phyloP scores from a whole-genome alignment of 1,284 basidiomycete species.

The Cryptococcus wingfieldii region DNA sequence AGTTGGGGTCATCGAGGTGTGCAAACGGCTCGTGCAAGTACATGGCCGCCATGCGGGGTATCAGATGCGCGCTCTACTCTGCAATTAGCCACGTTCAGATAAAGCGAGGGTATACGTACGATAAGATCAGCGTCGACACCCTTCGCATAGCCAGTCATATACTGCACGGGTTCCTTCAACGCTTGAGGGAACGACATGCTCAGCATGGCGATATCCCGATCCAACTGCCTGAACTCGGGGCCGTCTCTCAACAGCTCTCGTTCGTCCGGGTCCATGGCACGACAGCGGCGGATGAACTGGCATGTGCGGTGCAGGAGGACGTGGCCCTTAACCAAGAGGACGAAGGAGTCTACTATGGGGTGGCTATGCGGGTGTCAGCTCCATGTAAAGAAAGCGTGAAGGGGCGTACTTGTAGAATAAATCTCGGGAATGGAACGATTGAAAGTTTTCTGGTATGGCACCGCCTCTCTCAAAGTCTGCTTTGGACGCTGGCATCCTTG shows the following conservation, averaged over 20 bases:
- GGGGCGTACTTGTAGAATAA: conserved; percentile 29
- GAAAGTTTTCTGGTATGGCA: conserved; percentile 33
- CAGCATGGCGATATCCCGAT: conserved; percentile 26
- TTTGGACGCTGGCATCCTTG: conserved; percentile 24
- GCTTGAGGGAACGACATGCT: conserved; percentile 28
- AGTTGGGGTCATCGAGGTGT: conserved; percentile 23
- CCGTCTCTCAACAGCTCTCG: conserved; percentile 9
- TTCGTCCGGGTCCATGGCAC: conserved; percentile 9
- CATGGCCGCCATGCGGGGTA: conserved; percentile 32
- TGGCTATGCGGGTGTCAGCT: conserved; percentile 23
- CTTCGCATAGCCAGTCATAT: conserved; percentile 18
- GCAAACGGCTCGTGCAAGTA: conserved; percentile 41
- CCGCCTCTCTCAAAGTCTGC: conserved; percentile 22
- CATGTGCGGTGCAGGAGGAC: conserved; percentile 30
- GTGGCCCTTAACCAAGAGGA: conserved; percentile 33
- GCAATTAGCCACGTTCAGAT: too few species aligned
- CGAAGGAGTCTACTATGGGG: conserved; percentile 35
- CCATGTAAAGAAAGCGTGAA: too few species aligned
- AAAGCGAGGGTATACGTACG: conserved; percentile 14
- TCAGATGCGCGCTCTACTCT: conserved; percentile 26
- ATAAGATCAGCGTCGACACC: conserved; percentile 36
- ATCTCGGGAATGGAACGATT: conserved; percentile 29
- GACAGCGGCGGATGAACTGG: conserved; percentile 24
- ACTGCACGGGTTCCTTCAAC: conserved; percentile 35
- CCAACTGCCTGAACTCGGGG: conserved; percentile 27